Base-by-base conservation (phyloP, 306 rosid genomes). In the Castanea mollissima region DNA sequence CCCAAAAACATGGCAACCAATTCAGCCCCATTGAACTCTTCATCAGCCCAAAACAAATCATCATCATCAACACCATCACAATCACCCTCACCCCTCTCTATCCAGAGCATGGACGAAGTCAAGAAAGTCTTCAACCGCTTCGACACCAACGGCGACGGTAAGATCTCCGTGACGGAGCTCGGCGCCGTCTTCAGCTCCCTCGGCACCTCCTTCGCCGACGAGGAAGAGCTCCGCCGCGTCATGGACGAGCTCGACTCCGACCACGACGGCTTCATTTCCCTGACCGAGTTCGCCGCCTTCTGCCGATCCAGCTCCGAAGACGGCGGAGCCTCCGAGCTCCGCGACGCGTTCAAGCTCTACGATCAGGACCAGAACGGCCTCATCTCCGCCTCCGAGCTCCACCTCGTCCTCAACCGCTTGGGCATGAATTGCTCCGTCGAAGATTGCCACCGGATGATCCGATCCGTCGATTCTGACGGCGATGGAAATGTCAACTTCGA, bases 141-240 rank as follows among this genome's bases (percentile, higher is more conserved):
- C 87, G 98, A 96, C 69, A 2, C 87, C 55, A 91, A 96, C 91
- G 96, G 93, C 84, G 98, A 96, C 84, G 98, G 97, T 72, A 85
- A 78, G 93, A 96, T 96, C 89, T 96, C 98, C 75, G 72, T 80
- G 71, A 4, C 41, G 76, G 98, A 96, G 85, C 76, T 93, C 58
- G 97, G 87, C 76, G 77, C 75, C 84, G 89, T 86, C 62, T 93
- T 96, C 75, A 76, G 72, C 27, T 52, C 92, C 41, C 88, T 91
- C 70, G 94, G 98, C 69, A 86, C 93, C 19, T 1, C 51, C 69
- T 87, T 87, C 4, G 19, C 85, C 0, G 21, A 71, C 31, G 90
- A 76, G 0, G 92, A 63, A 0, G 94, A 96, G 31, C 93, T 93
- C 21, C 63, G 76, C 44, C 85, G 83, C 27, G 88, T 96, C 77